Base-by-base conservation (phyloP, 106 monocot species). In the Dendrobium huoshanense region DNA sequence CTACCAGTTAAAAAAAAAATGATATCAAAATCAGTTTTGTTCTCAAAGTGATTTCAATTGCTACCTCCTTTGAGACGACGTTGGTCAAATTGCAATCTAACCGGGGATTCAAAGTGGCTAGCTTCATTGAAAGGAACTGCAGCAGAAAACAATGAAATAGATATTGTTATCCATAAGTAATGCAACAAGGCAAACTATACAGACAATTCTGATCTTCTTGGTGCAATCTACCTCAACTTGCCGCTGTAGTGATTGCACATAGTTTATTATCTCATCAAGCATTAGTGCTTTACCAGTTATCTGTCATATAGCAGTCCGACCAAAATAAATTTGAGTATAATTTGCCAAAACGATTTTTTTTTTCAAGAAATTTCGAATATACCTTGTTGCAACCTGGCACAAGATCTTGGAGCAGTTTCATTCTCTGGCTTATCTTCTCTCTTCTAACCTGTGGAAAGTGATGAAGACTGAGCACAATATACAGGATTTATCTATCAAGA, bases 41-140 rank as follows among this genome's bases (percentile, higher is more conserved):
- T 43, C 43, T 19, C 20, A 16, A 43, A 4, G 19, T 74, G 74
- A 20, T 41, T 74, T 29, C 15, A 74, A 43, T 74, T 81, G 85
- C 88, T 87, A 95, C 95, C 81, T 93, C 82, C 84, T 88, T 88
- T 27, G 87, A 56, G 61, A 92, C 80, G 2, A 92, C 76, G 40
- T 82, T 85, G 47, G 89, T 86, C 58, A 91, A 80, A 49, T 93
- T 86, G 59, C 72, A 75, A 58, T 82, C 87, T 10, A 78, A 41
- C n/a, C 76, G 61, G 5, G 93, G 88, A 24, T 85, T 86, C 41
- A 93, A 77, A 0, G 82, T 19, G 7, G 92, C 80, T 24, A 93
- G 86, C 79, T 93, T 93, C 92, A 90, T 93, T 2, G 92, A 93
- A 2, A 93, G 82, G 79, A 93, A 91, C 90, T 93, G 88, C 78